Evolutionary conservation across 1,284 basidiomycete species (phyloP).

Genomic region (Taiwanofungus camphoratus): DNA sequence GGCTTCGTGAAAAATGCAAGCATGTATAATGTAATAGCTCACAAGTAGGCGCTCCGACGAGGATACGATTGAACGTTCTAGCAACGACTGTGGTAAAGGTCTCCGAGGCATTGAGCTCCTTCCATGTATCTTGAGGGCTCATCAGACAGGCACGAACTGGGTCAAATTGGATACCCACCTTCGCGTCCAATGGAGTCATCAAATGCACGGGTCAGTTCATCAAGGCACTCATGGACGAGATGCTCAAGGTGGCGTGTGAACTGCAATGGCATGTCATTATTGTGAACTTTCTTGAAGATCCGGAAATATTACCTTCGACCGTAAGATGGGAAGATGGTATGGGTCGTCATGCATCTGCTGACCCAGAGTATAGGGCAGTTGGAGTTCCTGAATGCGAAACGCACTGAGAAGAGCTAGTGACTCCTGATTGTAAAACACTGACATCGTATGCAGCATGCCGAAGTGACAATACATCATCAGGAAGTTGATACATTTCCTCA

Average conservation of each 20-base stretch:
- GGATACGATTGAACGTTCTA: slow-evolving; percentile 12
- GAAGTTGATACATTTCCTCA: slow-evolving; percentile 10
- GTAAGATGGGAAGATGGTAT: slow-evolving; percentile 11
- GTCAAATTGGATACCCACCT: background rate
- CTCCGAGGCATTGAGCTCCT: slow-evolving; percentile 10
- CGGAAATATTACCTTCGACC: slow-evolving; percentile 1
- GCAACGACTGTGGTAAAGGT: slow-evolving; percentile 7
- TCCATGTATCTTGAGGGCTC: slow-evolving; percentile 14
- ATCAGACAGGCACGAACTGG: too few species aligned
- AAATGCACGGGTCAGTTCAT: slow-evolving; percentile 8
- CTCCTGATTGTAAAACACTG: background rate
- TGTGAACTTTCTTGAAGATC: background rate
- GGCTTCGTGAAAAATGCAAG: background rate
- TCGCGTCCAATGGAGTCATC: slow-evolving; percentile 5
- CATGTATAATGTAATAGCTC: background rate
- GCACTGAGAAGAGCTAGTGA: background rate
- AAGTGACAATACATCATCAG: slow-evolving; percentile 10
- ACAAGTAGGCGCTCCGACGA: slow-evolving; percentile 14
- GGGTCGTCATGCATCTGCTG: slow-evolving; percentile 10
- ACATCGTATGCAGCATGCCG: slow-evolving; percentile 9
- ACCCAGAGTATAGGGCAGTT: slow-evolving; percentile 13
- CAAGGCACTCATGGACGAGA: slow-evolving; percentile 7
- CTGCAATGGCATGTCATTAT: slow-evolving; percentile 1
- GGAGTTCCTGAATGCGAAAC: slow-evolving; percentile 3
- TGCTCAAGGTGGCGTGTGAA: slow-evolving; percentile 11